Percentiles rank a stretch among this genome's conserved stretches.
phyloP scores from a whole-genome alignment of 2,329 filamentous ascomycete genomes.

The Cordyceps farinosa region DNA sequence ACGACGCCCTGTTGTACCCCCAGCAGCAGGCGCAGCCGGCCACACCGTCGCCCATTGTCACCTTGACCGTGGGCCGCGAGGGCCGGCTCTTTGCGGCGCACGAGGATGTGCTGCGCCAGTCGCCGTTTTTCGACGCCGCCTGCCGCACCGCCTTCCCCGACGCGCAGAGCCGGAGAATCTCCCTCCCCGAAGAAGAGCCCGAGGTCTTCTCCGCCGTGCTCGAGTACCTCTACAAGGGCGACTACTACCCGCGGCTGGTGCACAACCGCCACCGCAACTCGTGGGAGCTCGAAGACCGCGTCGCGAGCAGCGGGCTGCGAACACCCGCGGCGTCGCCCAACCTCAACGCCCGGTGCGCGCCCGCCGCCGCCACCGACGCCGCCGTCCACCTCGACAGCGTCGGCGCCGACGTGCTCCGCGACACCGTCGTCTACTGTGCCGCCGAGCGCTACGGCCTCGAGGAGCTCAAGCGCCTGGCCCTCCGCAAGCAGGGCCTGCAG shows the following conservation, averaged over 20 bases:
- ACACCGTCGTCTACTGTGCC: slow-evolving; percentile 92
- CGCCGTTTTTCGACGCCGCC: slow-evolving; percentile 75
- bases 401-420: slow-evolving; percentile 75
- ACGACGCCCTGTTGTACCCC: slow-evolving; percentile 32
- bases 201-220: slow-evolving; percentile 91
- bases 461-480: slow-evolving; percentile 83
- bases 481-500: slow-evolving; percentile 93
- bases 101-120: slow-evolving; percentile 84
- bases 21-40: slow-evolving; percentile 18
- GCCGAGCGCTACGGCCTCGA: slow-evolving; percentile 88
- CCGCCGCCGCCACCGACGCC: slow-evolving; percentile 45
- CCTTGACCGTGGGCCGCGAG: slow-evolving; percentile 77
- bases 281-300: slow-evolving; percentile 79
- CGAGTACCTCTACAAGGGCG: slow-evolving; percentile 95
- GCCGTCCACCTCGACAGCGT: slow-evolving; percentile 69
- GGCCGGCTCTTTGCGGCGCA: slow-evolving; percentile 91
- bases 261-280: slow-evolving; percentile 82
- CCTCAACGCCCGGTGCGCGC: slow-evolving; percentile 38
- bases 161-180: slow-evolving; percentile 73
- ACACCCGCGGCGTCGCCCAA: slow-evolving; percentile 51
- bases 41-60: slow-evolving; percentile 70
- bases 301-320: slow-evolving; percentile 34
- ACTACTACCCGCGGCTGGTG: slow-evolving; percentile 87
- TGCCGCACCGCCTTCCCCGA: slow-evolving; percentile 71
- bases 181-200: slow-evolving; percentile 72